These are phyloP conservation scores for Pythium phragmitis DNA, from an alignment of 352 stramenopile genomes.

Conservation along the genomic window DNA sequence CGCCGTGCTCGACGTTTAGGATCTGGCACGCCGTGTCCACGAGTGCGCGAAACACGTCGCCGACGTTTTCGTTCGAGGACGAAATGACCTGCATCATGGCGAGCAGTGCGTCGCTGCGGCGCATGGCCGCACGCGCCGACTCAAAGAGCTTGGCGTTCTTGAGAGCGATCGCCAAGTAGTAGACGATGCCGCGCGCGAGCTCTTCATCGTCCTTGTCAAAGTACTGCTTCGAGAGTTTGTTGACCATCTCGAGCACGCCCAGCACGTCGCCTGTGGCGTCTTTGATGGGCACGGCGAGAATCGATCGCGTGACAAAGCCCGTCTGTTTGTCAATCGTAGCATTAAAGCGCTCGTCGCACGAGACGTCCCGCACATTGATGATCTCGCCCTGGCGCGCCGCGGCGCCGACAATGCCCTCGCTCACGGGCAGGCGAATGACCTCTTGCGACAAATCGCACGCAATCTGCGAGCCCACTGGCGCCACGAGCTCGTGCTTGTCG, in stretches of 20 bases:
- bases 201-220: slow-evolving; percentile 76
- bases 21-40: slow-evolving; percentile 49
- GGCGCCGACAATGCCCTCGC: slow-evolving; percentile 49
- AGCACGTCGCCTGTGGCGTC: slow-evolving; percentile 65
- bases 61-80: slow-evolving; percentile 47
- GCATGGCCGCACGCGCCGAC: slow-evolving; percentile 47
- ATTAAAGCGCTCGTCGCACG: slow-evolving; percentile 67
- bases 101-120: slow-evolving; percentile 65
- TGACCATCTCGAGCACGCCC: slow-evolving; percentile 63
- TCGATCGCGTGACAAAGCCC: slow-evolving; percentile 65
- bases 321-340: slow-evolving; percentile 53
- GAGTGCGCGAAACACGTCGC: slow-evolving; percentile 42
- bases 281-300: slow-evolving; percentile 83
- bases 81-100: slow-evolving; percentile 59
- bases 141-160: slow-evolving; percentile 68
- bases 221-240: slow-evolving; percentile 66
- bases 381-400: slow-evolving; percentile 66
- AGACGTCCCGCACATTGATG: slow-evolving; percentile 79
- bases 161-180: slow-evolving; percentile 67
- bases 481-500: slow-evolving; percentile 55
- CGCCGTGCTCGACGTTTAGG: slow-evolving; percentile 57
- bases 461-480: slow-evolving; percentile 45
- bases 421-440: slow-evolving; percentile 52
- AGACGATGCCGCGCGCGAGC: slow-evolving; percentile 56
- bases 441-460: slow-evolving; percentile 39